A percentile compares a stretch with the other conserved stretches of the same genome.
phyloP scores from a whole-genome alignment of 371 early-diverging fungal species.

The Mortierella sp. region DNA sequence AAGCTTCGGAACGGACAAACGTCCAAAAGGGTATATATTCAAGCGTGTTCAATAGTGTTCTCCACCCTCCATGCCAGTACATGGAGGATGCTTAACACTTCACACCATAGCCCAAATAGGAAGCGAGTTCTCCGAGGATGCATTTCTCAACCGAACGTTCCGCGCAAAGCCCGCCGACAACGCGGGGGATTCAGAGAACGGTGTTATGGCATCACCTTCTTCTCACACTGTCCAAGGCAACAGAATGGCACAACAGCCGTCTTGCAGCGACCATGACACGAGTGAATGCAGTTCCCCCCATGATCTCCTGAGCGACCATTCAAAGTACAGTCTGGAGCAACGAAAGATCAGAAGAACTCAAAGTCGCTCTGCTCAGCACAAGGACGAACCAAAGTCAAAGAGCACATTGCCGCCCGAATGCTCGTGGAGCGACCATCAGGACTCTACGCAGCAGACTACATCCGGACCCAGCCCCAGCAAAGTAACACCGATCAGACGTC shows the following conservation, averaged over 20 bases:
- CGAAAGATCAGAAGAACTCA: not conserved
- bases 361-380: not conserved
- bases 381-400: not conserved
- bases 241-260: not conserved
- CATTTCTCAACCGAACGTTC: conserved; percentile 10
- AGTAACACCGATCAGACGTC: too few relatives aligned
- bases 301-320: not conserved
- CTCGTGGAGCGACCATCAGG: too few relatives aligned
- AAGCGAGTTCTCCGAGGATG: conserved; percentile 23
- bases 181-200: not conserved
- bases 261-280: not conserved
- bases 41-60: too few relatives aligned
- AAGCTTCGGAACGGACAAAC: conserved; percentile 25
- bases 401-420: not conserved
- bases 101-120: not conserved
- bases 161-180: not conserved
- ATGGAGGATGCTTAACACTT: not conserved
- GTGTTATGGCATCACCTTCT: conserved; percentile 16
- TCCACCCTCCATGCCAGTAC: too few relatives aligned
- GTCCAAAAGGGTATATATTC: conserved; percentile 14
- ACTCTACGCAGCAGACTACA: not conserved
- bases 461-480: not conserved
- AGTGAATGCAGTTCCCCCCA: not conserved
- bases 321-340: not conserved
- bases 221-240: not conserved